Evolutionary conservation across 371 early-diverging fungal species (phyloP), one percentile per base, ranked within the genome.

Genomic region (Paraphysoderma sedebokerense): DNA sequence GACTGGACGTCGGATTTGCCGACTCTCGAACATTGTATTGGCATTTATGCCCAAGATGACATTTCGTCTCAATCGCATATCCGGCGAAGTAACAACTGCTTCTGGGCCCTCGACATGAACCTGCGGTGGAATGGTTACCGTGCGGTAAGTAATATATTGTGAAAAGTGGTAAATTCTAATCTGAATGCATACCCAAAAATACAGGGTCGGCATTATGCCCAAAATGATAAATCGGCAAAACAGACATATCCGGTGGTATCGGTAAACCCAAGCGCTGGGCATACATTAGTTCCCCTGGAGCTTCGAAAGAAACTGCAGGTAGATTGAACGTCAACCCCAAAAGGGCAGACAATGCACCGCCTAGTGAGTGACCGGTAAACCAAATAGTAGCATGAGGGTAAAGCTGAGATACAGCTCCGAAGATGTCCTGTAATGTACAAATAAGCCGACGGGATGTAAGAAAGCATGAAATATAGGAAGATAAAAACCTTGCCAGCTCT

Each of bases 161-260:
- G 8, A 30, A 19, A 30, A 23, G 27, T 38, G 12, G 38, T 41
- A 30, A 4, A 22, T 57, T 56, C 57, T 63, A 66, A 77, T 19
- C 70, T 77, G 55, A 95, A 97, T 23, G n/a, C n/a, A 70, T 72
- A 24, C 98, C 98, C 51, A 83, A 67, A 63, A 76, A 95, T 20
- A 97, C 76, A 4, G 98, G 96, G 64, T 97, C 98, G 2, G 83
- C 82, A 3, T 75, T 80, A 59, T 93, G 86, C 1, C 92, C 93
- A 50, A 89, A 72, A 57, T 97, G 96, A 65, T 79, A 97, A 35
- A 92, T 70, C 13, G 88, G 83, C 42, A 84, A 48, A 5, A 72
- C 61, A 8, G 67, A 52, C 48, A 67, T 62, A 20, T 61, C 54
- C 6, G 63, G 53, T 15, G 67, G 60, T 20, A 46, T 57, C 3